These are phyloP conservation scores for Nyssa sinensis DNA, from an alignment of 148 eudicot genomes.

Conservation along the genomic window DNA sequence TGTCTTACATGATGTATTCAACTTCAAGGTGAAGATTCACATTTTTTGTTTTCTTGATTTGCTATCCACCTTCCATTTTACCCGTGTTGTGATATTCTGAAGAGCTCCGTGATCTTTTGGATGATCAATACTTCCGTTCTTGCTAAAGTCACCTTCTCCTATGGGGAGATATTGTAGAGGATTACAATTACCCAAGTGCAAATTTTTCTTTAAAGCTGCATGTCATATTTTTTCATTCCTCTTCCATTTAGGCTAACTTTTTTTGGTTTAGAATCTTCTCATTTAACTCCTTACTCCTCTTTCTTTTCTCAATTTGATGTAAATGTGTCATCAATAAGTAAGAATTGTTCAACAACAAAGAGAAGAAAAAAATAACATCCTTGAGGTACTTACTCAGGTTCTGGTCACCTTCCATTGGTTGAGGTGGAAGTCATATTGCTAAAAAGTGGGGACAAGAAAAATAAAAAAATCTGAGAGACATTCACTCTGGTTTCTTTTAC, in stretches of 20 bases:
- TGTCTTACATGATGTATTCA: too few relatives aligned
- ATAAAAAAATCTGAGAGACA: neutral
- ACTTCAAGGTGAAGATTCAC: too few relatives aligned
- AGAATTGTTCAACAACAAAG: neutral
- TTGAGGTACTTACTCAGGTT: neutral
- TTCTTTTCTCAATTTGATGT: neutral
- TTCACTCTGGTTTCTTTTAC: neutral
- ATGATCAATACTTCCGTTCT: too few relatives aligned
- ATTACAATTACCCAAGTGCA: too few relatives aligned
- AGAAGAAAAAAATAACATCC: neutral
- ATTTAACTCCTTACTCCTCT: neutral
- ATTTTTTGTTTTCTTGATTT: too few relatives aligned
- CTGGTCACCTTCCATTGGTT: neutral
- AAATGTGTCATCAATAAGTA: neutral
- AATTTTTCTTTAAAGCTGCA: neutral
- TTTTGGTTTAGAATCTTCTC: neutral
- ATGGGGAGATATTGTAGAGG: neutral
- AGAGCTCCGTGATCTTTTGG: too few relatives aligned
- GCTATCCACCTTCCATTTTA: too few relatives aligned
- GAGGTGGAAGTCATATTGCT: neutral
- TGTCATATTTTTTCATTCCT: neutral
- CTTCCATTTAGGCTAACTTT: neutral
- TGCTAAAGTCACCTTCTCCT: too few relatives aligned
- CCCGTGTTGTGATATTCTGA: too few relatives aligned
- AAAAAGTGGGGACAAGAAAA: neutral